These are phyloP conservation scores for Pseudozyma sp. DNA, from an alignment of 1,284 basidiomycete genomes.

Conservation along the genomic window DNA sequence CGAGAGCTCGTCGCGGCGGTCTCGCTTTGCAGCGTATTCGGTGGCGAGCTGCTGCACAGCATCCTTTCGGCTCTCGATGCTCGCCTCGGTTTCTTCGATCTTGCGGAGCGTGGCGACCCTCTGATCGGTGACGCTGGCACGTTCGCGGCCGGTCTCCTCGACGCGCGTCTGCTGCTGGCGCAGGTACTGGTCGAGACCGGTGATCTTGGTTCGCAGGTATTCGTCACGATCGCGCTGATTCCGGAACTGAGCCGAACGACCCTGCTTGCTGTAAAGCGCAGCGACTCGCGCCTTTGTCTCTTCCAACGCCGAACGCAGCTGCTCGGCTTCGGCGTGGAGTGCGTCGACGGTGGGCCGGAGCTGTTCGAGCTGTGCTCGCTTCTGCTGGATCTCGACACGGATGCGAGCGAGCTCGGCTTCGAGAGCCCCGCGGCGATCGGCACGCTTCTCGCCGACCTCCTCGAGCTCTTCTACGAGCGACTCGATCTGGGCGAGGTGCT, in stretches of 20 bases:
- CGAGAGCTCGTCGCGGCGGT: conserved; percentile 67
- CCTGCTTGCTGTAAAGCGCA: conserved; percentile 63
- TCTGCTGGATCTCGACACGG: conserved; percentile 41
- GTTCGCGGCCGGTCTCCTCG: conserved; percentile 42
- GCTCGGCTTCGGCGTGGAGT: conserved; percentile 74
- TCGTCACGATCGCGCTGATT: conserved; percentile 61
- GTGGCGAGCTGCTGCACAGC: conserved; percentile 43
- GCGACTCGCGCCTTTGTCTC: conserved; percentile 56
- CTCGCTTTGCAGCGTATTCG: conserved; percentile 53
- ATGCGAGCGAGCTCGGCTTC: conserved; percentile 75
- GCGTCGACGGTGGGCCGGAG: conserved; percentile 78
- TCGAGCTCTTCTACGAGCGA: conserved; percentile 83
- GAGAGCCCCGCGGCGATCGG: conserved; percentile 71
- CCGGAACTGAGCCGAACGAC: conserved; percentile 60
- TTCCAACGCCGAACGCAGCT: conserved; percentile 73
- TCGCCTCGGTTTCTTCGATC: conserved; percentile 77
- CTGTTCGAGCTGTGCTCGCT: conserved; percentile 61
- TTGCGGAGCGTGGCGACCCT: conserved; percentile 72
- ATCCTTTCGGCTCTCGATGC: conserved; percentile 74
- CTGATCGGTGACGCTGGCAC: conserved; percentile 28
- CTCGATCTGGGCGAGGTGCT: conserved; percentile 79
- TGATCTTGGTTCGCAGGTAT: conserved; percentile 56
- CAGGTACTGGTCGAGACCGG: conserved; percentile 44
- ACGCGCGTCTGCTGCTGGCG: conserved; percentile 42
- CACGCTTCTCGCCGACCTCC: conserved; percentile 66